These are phyloP conservation scores for Exophiala lecanii-corni DNA, from an alignment of 2,329 filamentous ascomycete genomes.

Conservation along the genomic window DNA sequence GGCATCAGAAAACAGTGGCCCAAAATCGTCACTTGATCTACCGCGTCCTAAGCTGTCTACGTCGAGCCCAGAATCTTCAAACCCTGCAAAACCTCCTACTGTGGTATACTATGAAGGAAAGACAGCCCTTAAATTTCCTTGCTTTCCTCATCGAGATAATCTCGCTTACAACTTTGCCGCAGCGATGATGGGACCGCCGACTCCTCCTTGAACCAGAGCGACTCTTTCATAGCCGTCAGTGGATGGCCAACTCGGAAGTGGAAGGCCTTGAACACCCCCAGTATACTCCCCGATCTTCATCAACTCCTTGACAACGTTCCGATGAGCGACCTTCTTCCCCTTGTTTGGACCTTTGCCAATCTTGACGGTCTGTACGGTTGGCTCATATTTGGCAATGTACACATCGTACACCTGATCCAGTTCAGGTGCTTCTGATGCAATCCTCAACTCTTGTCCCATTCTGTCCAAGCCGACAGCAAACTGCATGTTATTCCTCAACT, in stretches of 20 bases:
- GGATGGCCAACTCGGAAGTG: constrained; percentile 5
- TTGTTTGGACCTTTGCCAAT: constrained; percentile 21
- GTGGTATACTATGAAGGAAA: too few species aligned
- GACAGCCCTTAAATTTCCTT: too few species aligned
- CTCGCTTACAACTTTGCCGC: constrained; percentile 14
- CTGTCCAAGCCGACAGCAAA: constrained; percentile 16
- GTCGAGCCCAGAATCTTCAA: too few species aligned
- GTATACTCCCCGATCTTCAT: constrained; percentile 21
- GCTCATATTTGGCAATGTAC: constrained; percentile 16
- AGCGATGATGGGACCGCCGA: constrained; percentile 19
- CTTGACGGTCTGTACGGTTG: constrained; percentile 14
- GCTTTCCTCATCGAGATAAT: too few species aligned
- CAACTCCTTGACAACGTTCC: constrained; percentile 21
- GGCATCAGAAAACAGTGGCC: too few species aligned
- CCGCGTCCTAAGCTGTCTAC: too few species aligned
- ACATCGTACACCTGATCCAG: constrained; percentile 19
- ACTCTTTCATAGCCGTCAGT: constrained; percentile 19
- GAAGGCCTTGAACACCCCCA: constrained; percentile 13
- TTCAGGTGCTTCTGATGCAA: constrained; percentile 14
- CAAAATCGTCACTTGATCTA: too few species aligned
- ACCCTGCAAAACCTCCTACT: too few species aligned
- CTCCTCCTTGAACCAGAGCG: constrained; percentile 16
- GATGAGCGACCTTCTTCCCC: constrained; percentile 18
- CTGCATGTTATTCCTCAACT: constrained; percentile 14
- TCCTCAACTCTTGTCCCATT: constrained; percentile 14